Percentiles rank a stretch among this genome's conserved stretches.
phyloP scores from a whole-genome alignment of 108 stramenopile species.

The Hondaea fermentalgiana region DNA sequence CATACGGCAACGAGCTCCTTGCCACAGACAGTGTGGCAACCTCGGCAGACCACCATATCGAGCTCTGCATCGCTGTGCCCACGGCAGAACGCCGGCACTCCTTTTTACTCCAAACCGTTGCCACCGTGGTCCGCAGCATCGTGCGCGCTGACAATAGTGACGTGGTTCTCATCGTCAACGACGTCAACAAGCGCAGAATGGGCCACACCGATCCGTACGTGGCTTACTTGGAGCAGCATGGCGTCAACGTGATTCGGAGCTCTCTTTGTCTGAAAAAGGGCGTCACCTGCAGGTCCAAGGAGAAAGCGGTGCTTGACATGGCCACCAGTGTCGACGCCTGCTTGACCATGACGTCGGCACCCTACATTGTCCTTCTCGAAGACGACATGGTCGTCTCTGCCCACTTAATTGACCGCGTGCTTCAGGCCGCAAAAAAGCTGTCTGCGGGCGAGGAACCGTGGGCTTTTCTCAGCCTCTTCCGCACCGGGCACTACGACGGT shows the following conservation, averaged over 20 bases:
- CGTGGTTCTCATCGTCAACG: neutral
- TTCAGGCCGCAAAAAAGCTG: neutral
- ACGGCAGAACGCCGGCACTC: neutral
- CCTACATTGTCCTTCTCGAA: neutral
- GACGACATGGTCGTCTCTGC: neutral
- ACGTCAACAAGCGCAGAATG: neutral
- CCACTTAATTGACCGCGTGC: neutral
- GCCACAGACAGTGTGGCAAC: neutral
- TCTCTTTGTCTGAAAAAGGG: neutral
- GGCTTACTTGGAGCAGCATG: neutral
- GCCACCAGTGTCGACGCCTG: neutral
- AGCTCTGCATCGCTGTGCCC: neutral
- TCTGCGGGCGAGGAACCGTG: neutral
- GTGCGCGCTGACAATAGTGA: neutral
- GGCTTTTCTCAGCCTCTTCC: neutral
- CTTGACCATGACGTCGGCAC: neutral
- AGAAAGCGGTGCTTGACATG: neutral
- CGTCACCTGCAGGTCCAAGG: neutral
- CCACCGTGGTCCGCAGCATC: neutral
- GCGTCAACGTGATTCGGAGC: neutral
- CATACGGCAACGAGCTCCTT: neutral
- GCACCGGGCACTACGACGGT: neutral
- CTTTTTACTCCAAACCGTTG: neutral
- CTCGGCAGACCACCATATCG: neutral
- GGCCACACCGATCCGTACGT: neutral